Base-by-base conservation (phyloP, 805 yeast genomes). In the Tetrapisispora iriomotensis region DNA sequence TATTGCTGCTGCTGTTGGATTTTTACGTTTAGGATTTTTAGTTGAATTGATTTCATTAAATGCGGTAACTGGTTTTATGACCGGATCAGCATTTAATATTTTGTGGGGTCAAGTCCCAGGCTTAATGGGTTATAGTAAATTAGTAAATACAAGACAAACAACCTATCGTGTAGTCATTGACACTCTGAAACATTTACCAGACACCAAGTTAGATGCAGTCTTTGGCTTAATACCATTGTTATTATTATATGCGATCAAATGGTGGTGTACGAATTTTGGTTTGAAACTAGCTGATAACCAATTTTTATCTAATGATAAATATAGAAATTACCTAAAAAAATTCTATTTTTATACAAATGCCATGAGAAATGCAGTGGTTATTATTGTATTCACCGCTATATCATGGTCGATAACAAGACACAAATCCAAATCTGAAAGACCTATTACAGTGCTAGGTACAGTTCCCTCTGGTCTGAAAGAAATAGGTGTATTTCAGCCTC, bases 61-160 rank as follows among this genome's bases (percentile, higher is more conserved):
- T 33, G 94, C 95, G 1, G 95, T 88, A 29, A 70, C 87, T 63
- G 96, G 96, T 0, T 88, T 87, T 67, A 88, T 88, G 92, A 73
- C 90, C 24, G 96, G 96, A 37, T 87, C 96, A 4, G 95, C 96
- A 2, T 72, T 88, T 52, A 79, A 70, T 52, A 88, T 88, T 55
- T 68, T 81, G 25, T 61, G 69, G 44, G 96, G 96, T 17, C 96
- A 88, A 65, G 79, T 88, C 5, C 95, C 96, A 6, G 81, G 70
- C 4, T 68, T 88, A 43, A 71, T 88, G 82, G 96, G 96, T 14
- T 82, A 70, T 64, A 69, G 60, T 49, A 74, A 65, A n/a, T 43
- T 48, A 25, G 85, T 87, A 41, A 77, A 84, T 64, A 82, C 94
- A 9, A 77, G 92, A 62, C 72, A 54, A 2, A 67, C 86, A 0